A percentile compares a stretch with the other conserved stretches of the same genome.
phyloP scores from a whole-genome alignment of 2,329 filamentous ascomycete species.

The Alternaria triticina region DNA sequence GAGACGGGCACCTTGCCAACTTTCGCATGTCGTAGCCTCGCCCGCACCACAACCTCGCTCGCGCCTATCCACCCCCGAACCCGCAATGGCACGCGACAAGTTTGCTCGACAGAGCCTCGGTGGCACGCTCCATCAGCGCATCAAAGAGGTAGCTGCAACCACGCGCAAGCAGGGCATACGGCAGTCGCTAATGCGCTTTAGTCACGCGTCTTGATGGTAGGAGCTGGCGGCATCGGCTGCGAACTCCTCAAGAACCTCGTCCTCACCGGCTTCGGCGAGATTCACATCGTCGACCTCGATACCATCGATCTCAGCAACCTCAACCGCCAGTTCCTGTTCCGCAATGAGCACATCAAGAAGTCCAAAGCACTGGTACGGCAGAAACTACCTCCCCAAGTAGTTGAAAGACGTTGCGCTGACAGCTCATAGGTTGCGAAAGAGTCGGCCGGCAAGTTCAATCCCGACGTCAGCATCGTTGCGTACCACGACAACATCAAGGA shows the following conservation, averaged over 20 bases:
- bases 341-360: conserved; percentile 97
- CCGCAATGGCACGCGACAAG: conserved; percentile 56
- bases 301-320: conserved; percentile 98
- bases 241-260: conserved; percentile 97
- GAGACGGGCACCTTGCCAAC: conserved; percentile 10
- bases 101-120: conserved; percentile 67
- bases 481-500: conserved; percentile 98
- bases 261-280: conserved; percentile 87
- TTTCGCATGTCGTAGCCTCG: conserved; percentile 27
- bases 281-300: conserved; percentile 95
- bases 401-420: conserved; percentile 24
- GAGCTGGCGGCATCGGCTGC: conserved; percentile 95
- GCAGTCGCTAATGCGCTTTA: conserved; percentile 52
- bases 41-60: conserved; percentile 11
- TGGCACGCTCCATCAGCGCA: conserved; percentile 63
- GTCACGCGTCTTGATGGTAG: conserved; percentile 90
- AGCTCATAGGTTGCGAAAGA: conserved; percentile 81
- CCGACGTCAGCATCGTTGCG: conserved; percentile 81
- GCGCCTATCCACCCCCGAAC: conserved; percentile 6
- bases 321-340: conserved; percentile 96
- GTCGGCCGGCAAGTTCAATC: conserved; percentile 88
- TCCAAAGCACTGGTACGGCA: conserved; percentile 80
- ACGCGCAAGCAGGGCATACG: not conserved
- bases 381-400: too few relatives aligned
- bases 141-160: conserved; percentile 67